Conservation (phyloP, 371 early-diverging fungal genomes). For the Blakeslea trispora region DNA sequence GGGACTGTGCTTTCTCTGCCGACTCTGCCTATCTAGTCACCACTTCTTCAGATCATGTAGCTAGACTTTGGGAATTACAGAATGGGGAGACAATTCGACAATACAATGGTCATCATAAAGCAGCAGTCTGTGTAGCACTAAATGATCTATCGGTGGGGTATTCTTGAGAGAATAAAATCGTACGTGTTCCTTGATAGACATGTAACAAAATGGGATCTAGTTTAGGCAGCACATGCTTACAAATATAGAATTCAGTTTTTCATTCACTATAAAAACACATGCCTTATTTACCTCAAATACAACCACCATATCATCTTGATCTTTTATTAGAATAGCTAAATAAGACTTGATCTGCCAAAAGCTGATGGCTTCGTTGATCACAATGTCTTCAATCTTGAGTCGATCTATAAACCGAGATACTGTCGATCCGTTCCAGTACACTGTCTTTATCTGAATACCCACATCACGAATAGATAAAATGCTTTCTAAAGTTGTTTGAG, state of each 20-base stretch:
- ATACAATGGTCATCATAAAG: constrained; percentile 91
- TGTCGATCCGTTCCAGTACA: constrained; percentile 56
- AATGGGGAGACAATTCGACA: constrained; percentile 86
- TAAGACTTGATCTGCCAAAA: constrained; percentile 76
- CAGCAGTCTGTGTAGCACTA: constrained; percentile 88
- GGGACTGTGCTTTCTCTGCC: constrained; percentile 94
- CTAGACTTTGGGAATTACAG: constrained; percentile 84
- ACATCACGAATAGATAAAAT: constrained; percentile 65
- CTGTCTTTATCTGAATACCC: constrained; percentile 72
- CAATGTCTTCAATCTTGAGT: constrained; percentile 61
- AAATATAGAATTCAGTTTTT: too few relatives aligned
- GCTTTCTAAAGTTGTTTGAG: constrained; percentile 46
- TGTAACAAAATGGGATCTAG: constrained; percentile 52
- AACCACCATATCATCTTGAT: constrained; percentile 64
- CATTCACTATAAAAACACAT: background rate
- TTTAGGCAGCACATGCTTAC: constrained; percentile 61
- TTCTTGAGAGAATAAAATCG: constrained; percentile 53
- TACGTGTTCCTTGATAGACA: constrained; percentile 58
- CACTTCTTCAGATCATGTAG: constrained; percentile 87
- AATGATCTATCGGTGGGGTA: constrained; percentile 74
- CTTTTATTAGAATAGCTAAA: constrained; percentile 68
- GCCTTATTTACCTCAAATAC: constrained; percentile 64
- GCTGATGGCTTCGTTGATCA: constrained; percentile 79
- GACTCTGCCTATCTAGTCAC: constrained; percentile 92
- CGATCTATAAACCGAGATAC: constrained; percentile 65